phyloP scores from a whole-genome alignment of 2,329 filamentous ascomycete genomes.

The Aureobasidium sp. region DNA sequence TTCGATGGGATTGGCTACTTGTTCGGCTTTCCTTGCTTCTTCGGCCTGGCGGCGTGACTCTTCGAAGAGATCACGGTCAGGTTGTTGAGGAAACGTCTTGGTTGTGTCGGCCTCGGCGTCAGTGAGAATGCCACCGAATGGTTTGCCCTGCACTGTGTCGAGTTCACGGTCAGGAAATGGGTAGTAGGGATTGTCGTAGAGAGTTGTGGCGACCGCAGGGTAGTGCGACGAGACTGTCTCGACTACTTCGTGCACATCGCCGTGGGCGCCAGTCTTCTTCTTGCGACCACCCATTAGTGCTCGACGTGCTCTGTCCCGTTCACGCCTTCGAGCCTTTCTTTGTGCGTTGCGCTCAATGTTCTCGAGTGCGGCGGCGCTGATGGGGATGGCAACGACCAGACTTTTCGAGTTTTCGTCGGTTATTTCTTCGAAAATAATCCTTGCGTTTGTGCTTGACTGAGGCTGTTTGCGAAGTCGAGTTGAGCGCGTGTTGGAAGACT shows the following conservation, averaged over 20 bases:
- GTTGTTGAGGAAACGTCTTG: conserved; percentile 70
- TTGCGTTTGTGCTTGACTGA: conserved; percentile 35
- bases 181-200: conserved; percentile 72
- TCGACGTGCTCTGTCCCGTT: conserved; percentile 34
- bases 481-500: conserved; percentile 26
- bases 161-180: conserved; percentile 82
- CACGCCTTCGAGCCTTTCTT: conserved; percentile 44
- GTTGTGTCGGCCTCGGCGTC: conserved; percentile 87
- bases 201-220: conserved; percentile 52
- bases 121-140: conserved; percentile 86
- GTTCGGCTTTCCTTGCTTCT: conserved; percentile 74
- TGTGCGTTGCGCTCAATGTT: conserved; percentile 35
- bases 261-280: conserved; percentile 29
- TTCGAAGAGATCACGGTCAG: conserved; percentile 81
- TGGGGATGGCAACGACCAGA: conserved; percentile 45
- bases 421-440: conserved; percentile 22
- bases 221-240: conserved; percentile 41
- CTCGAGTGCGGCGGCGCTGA: conserved; percentile 28
- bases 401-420: conserved; percentile 31
- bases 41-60: conserved; percentile 85
- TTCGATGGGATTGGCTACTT: conserved; percentile 49
- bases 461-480: conserved; percentile 49
- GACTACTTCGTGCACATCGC: conserved; percentile 20
- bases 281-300: conserved; percentile 17
- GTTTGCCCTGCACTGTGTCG: conserved; percentile 84